Percentiles rank a stretch among this genome's conserved stretches.
Conservation (phyloP, 2,329 filamentous ascomycete species). For the Neopestalotiopsis sp. region DNA sequence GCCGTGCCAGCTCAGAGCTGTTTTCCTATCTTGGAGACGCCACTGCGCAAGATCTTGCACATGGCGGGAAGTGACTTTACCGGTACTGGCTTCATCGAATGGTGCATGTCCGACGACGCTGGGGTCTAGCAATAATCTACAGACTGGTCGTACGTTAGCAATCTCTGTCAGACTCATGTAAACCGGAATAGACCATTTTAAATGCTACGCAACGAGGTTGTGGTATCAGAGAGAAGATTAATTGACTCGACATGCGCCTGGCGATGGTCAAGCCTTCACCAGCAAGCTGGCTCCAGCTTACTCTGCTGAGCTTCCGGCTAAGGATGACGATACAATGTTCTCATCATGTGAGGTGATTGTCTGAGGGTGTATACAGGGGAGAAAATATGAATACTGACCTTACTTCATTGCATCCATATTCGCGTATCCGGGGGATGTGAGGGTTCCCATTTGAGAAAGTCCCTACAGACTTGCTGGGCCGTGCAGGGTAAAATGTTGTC, state of each 20-base stretch:
- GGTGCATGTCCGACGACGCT: neutral
- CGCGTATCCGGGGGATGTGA: neutral
- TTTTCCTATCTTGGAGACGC: neutral
- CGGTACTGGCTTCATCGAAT: neutral
- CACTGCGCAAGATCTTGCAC: neutral
- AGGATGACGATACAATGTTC: constrained; percentile 94
- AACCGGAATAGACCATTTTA: neutral
- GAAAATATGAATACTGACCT: constrained; percentile 29
- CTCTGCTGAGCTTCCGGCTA: constrained; percentile 72
- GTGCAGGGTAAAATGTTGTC: neutral
- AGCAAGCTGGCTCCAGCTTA: constrained; percentile 35
- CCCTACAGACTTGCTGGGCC: neutral
- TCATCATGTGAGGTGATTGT: constrained; percentile 70
- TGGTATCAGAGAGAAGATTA: constrained; percentile 62
- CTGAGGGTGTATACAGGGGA: neutral
- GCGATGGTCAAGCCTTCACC: constrained; percentile 29
- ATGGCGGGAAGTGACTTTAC: neutral
- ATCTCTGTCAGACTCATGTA: neutral
- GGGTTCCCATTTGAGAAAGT: neutral
- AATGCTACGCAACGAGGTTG: neutral
- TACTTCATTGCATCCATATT: neutral
- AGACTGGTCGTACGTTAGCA: neutral
- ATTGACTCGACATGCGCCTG: constrained; percentile 45
- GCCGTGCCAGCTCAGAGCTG: neutral
- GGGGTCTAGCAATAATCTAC: neutral